phyloP scores from a whole-genome alignment of 2,329 filamentous ascomycete genomes.

The Aspergillus brunneoviolaceus region DNA sequence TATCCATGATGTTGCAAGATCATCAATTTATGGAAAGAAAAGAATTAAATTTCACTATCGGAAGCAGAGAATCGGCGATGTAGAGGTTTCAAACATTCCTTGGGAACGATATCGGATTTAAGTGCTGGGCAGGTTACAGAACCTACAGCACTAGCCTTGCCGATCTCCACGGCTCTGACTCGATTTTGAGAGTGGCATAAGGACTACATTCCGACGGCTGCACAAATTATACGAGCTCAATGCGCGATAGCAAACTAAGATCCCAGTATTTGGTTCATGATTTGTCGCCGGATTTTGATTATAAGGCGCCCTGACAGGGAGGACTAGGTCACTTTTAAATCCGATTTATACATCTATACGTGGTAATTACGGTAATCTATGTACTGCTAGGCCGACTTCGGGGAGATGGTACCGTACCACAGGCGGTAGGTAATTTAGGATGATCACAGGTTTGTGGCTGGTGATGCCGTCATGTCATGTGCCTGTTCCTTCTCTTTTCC shows the following conservation, averaged over 20 bases:
- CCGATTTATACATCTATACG: not conserved
- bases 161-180: not conserved
- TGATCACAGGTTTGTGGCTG: not conserved
- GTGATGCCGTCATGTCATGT: slow-evolving; percentile 11
- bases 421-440: not conserved
- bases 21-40: not conserved
- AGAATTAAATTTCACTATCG: not conserved
- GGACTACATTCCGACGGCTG: not conserved
- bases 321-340: not conserved
- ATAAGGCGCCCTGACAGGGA: not conserved
- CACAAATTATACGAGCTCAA: not conserved
- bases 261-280: not conserved
- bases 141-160: not conserved
- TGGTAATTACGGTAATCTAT: not conserved
- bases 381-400: not conserved
- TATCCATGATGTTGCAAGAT: slow-evolving; percentile 66
- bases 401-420: not conserved
- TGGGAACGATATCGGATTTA: not conserved
- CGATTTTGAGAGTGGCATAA: not conserved
- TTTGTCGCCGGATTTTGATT: not conserved
- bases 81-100: not conserved
- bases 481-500: not conserved
- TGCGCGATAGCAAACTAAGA: not conserved
- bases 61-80: not conserved
- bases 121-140: not conserved